Evolutionary conservation across 805 yeast species (phyloP), one percentile per base, ranked within the genome.

Genomic region (Saturnispora besseyi): DNA sequence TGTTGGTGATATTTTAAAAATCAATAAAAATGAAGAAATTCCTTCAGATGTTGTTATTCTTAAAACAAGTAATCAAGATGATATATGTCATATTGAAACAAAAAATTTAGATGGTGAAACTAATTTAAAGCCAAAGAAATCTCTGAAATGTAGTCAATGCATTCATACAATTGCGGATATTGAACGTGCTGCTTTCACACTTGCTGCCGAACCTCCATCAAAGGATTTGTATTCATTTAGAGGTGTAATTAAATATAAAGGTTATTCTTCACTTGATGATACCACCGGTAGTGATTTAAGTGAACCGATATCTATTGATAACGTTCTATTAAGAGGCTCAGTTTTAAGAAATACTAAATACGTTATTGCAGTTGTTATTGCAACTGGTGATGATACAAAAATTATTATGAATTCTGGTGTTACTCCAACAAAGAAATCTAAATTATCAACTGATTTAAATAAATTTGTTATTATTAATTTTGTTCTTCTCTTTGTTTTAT

Each of bases 71-170:
- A 88, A 83, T 59, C 64, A 72, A 1, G 87, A 84, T 57, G 83
- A 82, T 46, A 77, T 76, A 46, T 84, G 90, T 65, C 75, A 70
- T 54, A 69, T 84, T 31, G 95, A 82, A 57, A 82, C 88, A 1
- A 79, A 81, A 56, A 82, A 81, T 57, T 67, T 82, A 50, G 88
- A 82, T 58, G 88, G 88, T 54, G 95, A 85, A 64, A 82, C 91
- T 4, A 85, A 82, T 60, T 72, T 85, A 62, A 86, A 85, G 61
- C 69, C 71, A 24, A 77, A 81, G 52, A 70, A 69, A 30, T 70
- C 84, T 6, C 60, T 86, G 32, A 69, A 70, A 13, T 84, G 87
- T 12, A 30, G 47, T 4, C 67, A 71, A 8, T 67, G 72, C 2
- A 62, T 85, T 40, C 73, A 71, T 43, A 82, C 75, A 55, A 73